Evolutionary conservation across 2,329 filamentous ascomycete species (phyloP), one percentile per base, ranked within the genome.

Genomic region (Aspergillus amoenus): DNA sequence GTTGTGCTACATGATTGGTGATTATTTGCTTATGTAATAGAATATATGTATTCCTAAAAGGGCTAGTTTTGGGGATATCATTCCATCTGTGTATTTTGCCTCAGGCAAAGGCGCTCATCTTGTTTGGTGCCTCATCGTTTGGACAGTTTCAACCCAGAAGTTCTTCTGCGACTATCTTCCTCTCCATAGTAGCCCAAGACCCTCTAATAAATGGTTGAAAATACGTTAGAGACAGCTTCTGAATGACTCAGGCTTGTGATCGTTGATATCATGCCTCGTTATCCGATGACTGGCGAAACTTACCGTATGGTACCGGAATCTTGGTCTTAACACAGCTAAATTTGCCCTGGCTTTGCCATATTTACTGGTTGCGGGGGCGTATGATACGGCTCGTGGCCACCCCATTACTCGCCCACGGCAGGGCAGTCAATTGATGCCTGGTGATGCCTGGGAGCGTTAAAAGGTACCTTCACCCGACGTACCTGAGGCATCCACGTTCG

Each of bases 401-500:
- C 27, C 8, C n/a, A 24, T 27, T 45, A 45, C 43, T n/a, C 22
- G n/a, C 12, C 43, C 12, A 43, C 24, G 13, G 21, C 21, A 21
- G 21, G 3, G 15, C 6, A 9, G 12, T 3, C 17, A 21, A 42
- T 21, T 40, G 13, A 40, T 40, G 37, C 37, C 37, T 40, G 37
- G 15, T 17, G 44, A 18, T 37, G 45, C 37, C 21, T 24, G 15
- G 21, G 37, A 21, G 18, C n/a, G 41, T 6, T 21, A 22, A 30
- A 45, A 22, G 30, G 49, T 52, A 46, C 44, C 44, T 48, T 40
- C 27, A 30, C 27, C 27, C 27, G 24, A 22, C 30, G 49, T 46
- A 47, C 50, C 55, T 56, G 55, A 56, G 55, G 54, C 54, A 51
- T 24, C 43, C 18, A 47, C 41, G 24, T 46, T 41, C 37, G 54